Conservation (phyloP, 164 flowering plant species). For the Malania oleifera region DNA sequence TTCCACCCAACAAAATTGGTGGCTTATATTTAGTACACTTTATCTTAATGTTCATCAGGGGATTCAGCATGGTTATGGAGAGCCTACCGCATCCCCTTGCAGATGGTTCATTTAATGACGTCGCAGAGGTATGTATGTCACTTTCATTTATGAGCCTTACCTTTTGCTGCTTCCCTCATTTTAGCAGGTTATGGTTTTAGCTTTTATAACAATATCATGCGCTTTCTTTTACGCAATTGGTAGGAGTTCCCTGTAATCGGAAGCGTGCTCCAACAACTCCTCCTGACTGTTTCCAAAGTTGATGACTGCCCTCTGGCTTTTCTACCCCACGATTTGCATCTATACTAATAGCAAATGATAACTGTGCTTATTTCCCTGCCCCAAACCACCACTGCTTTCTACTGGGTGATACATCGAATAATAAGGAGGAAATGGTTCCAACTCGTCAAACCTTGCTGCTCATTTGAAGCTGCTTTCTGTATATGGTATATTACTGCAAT, state of each 20-base stretch:
- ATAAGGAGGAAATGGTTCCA: too few species aligned
- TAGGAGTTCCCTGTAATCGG: slow-evolving; percentile 38
- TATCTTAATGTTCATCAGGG: slow-evolving; percentile 20
- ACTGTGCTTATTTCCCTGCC: too few species aligned
- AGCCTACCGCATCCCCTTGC: slow-evolving; percentile 23
- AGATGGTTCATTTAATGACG: slow-evolving; percentile 22
- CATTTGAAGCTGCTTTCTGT: too few species aligned
- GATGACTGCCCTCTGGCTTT: slow-evolving; percentile 5
- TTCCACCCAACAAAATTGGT: background rate
- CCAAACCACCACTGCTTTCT: too few species aligned
- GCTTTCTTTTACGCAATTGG: background rate
- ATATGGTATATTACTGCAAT: too few species aligned
- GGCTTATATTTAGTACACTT: background rate
- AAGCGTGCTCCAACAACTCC: slow-evolving; percentile 25
- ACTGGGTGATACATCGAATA: too few species aligned
- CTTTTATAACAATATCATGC: background rate
- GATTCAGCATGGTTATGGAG: slow-evolving; percentile 17
- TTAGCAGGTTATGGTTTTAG: too few species aligned
- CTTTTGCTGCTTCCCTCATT: background rate
- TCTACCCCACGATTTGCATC: too few species aligned
- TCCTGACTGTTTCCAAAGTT: slow-evolving; percentile 17
- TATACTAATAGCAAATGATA: too few species aligned
- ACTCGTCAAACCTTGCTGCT: too few species aligned
- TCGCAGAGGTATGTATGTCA: slow-evolving; percentile 25
- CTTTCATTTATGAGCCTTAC: background rate